Conservation (phyloP, 106 monocot genomes). For the Dioscorea dumetorum region DNA sequence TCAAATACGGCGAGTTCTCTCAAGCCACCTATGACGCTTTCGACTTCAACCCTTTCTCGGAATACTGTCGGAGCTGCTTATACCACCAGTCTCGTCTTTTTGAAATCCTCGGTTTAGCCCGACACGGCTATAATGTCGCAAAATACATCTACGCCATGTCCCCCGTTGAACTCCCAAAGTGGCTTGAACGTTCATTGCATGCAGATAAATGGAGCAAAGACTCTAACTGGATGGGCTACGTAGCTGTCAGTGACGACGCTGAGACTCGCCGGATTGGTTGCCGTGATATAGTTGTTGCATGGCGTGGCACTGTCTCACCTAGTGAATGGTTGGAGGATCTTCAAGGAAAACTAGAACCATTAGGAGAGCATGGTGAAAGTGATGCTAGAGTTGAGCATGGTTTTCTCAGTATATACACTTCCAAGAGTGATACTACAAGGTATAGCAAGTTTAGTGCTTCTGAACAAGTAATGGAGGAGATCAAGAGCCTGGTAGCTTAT, state of each 20-base stretch:
- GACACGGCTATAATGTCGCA: conserved; percentile 35
- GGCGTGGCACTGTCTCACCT: conserved; percentile 53
- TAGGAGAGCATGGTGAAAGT: conserved; percentile 1
- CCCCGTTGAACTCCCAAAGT: conserved; percentile 30
- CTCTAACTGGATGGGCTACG: conserved; percentile 80
- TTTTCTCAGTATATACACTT: conserved; percentile 52
- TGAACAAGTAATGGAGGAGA: conserved; percentile 63
- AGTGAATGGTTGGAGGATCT: conserved; percentile 61
- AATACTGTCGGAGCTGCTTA: conserved; percentile 45
- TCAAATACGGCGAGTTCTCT: conserved; percentile 74
- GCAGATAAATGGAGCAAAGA: conserved; percentile 48
- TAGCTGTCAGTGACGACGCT: conserved; percentile 50
- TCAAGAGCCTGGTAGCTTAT: conserved; percentile 26
- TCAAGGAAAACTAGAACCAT: conserved; percentile 23
- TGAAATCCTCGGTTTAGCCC: conserved; percentile 24
- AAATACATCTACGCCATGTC: conserved; percentile 71
- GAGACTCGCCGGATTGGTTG: conserved; percentile 39
- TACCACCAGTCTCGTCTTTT: conserved; percentile 37
- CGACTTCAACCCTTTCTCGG: conserved; percentile 45
- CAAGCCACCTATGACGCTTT: conserved; percentile 84
- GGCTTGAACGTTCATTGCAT: conserved; percentile 34
- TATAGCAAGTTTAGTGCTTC: conserved; percentile 59
- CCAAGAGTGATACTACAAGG: conserved; percentile 29
- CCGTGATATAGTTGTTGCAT: conserved; percentile 57
- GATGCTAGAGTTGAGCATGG: conserved; percentile 53